Evolutionary conservation across 192 early-diverging fungal genomes (phyloP).

Genomic region (Backusella parvicylindrica): DNA sequence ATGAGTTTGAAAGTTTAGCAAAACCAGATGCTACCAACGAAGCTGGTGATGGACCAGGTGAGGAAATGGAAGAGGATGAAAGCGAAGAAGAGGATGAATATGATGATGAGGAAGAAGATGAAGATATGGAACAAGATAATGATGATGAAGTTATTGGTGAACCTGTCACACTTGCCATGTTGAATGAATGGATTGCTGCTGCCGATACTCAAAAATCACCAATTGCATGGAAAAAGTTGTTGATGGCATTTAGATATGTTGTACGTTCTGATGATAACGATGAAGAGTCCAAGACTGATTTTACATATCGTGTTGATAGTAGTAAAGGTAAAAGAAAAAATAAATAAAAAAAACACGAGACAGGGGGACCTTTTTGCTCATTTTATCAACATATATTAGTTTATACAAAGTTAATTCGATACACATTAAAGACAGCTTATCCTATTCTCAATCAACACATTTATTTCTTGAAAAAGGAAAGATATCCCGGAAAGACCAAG

Average conservation of each 20-base stretch:
- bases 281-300: constrained; percentile 34
- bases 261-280: constrained; percentile 62
- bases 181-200: constrained; percentile 47
- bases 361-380: background rate
- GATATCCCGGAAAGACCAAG: constrained; percentile 13
- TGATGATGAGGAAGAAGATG: constrained; percentile 32
- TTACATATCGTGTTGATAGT: constrained; percentile 69
- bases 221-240: constrained; percentile 63
- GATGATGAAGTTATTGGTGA: constrained; percentile 27
- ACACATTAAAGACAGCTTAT: constrained; percentile 65
- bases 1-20: constrained; percentile 25
- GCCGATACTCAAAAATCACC: constrained; percentile 61
- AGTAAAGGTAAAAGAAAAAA: constrained; percentile 28
- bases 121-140: constrained; percentile 28
- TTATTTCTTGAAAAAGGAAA: constrained; percentile 31
- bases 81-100: constrained; percentile 26
- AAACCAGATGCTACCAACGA: constrained; percentile 22
- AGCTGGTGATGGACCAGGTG: background rate
- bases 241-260: constrained; percentile 85
- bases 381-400: constrained; percentile 29
- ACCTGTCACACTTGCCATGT: constrained; percentile 60
- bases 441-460: constrained; percentile 70
- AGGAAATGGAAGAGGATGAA: constrained; percentile 17
- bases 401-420: constrained; percentile 78
- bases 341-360: background rate